Evolutionary conservation across 306 rosid species (phyloP), one percentile per base, ranked within the genome.

Genomic region (Ziziphus jujuba): DNA sequence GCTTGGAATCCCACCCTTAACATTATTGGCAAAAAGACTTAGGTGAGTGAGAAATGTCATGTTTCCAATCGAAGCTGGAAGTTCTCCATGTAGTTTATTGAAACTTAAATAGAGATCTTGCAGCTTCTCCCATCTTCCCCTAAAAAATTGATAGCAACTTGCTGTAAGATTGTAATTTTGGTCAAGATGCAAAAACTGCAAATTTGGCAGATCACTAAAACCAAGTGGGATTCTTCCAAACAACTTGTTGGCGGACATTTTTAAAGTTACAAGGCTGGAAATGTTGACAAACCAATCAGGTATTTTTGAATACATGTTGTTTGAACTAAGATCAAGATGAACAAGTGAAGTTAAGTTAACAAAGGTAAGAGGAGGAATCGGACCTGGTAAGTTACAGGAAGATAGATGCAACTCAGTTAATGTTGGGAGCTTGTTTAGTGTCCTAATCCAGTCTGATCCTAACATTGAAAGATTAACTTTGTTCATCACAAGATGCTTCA

Each of bases 151-250:
- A 24, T 70, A 59, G 71, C 82, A 79, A 21, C 31, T 79, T 65
- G 77, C 84, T 4, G 61, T 69, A 22, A 76, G 84, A 59, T 76
- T 43, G 0, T 5, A 0, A 34, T 76, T 79, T 3, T 4, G 0
- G 1, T 31, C 3, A 49, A 81, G 70, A 50, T 36, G 3, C 23
- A 81, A 40, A 17, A 2, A 35, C 52, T 19, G 17, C 56, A 85
- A 64, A 62, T 63, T 47, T 6, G 79, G 74, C 14, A 79, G 64
- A 12, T 71, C 62, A 33, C 82, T 3, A 0, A 81, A 67, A 11
- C 73, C 73, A 20, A 75, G 84, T 16, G 86, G 77, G 40, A 84
- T 77, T 61, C 71, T 77, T 63, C 81, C 88, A 66, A 63, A 55
- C 34, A 84, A 24, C 34, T 7, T 2, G 34, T 12, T 63, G 0